Base-by-base conservation (phyloP, 352 stramenopile species). In the Pythium brachiatum region DNA sequence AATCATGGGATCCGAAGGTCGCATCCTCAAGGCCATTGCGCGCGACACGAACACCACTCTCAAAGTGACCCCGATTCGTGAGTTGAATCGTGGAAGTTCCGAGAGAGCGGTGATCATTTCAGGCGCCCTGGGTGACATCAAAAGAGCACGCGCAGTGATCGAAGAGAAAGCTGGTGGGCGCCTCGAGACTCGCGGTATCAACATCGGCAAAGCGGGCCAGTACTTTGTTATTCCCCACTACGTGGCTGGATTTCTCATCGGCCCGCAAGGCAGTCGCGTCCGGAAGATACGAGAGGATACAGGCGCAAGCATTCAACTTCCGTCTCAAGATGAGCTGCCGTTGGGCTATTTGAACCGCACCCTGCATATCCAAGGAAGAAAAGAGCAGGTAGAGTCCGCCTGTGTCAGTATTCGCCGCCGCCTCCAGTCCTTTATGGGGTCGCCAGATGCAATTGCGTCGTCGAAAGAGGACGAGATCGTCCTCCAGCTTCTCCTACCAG, bases 191-290 rank as follows among this genome's bases (percentile, higher is more conserved):
- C 34, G 15, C 20, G 60, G 61, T 9, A 26, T 55, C 13, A 74
- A 66, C 6, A 1, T 20, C n/a, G 61, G 61, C n/a, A 70, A 77
- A 38, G 56, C 70, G 7, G 78, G 80, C 1, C 73, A 86, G 47
- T 89, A 89, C 51, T 92, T 82, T 60, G 83, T 81, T 21, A 78
- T 92, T 39, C 83, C 83, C 18, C 81, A 76, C 34, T 55, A 66
- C 29, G 57, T 74, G 1, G 66, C 78, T 2, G 80, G 80, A 9
- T 77, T 62, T 53, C 59, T 92, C 16, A 90, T 92, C 27, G 81
- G 80, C 1, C 47, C 68, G 0, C 65, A 84, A 18, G 83, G 83
- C 8, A 52, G 50, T 0, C 75, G 63, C 2, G 62, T 81, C 9
- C 66, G 69, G 44, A 70, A 60, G 27, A 78, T 92, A 21, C 64